Evolutionary conservation across 73 alveolate genomes (phyloP), one percentile per base, ranked within the genome.

Genomic region (Blepharisma stoltei): DNA sequence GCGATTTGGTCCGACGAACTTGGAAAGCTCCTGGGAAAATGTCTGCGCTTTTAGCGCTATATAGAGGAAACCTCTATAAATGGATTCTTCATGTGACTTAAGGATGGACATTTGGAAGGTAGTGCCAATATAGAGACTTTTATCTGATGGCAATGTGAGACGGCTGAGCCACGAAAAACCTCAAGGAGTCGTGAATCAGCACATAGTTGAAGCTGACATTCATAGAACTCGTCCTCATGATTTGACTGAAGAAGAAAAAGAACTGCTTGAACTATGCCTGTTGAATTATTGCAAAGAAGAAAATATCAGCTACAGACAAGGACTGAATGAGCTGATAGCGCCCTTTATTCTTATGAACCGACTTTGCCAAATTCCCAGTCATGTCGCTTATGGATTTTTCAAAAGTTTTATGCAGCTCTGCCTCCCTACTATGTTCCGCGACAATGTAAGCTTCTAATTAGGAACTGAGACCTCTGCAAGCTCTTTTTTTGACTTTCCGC

Each of bases 341-440:
- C 73, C 73, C 2, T 60, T 60, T 25, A 38, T 60, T 14, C 73
- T 60, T 18, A 60, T 60, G 73, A 60, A n/a, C 37, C 14, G 73
- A 25, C 18, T 32, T 3, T 32, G 45, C 37, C 46, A 38, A 60
- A 25, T 25, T 2, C 45, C 73, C 14, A 60, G n/a, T 5, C 48
- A 60, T 14, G 37, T 60, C 11, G 14, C 73, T 38, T 60, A 60
- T 25, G 18, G 23, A 14, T 60, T 14, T 25, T 60, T 60, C 46
- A 60, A 60, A 60, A 38, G 48, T 38, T 60, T 60, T 38, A 25
- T 60, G 18, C 48, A 60, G 46, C n/a, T 60, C 73, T 14, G 18
- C 38, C 38, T 60, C 46, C 37, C 73, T 25, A 9, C 73, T 14
- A 60, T 60, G 73, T 60, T 60, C 45, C 18, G 46, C 11, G 73